Base-by-base conservation (phyloP, 805 yeast species). In the Helenozyma baotianmanensis region DNA sequence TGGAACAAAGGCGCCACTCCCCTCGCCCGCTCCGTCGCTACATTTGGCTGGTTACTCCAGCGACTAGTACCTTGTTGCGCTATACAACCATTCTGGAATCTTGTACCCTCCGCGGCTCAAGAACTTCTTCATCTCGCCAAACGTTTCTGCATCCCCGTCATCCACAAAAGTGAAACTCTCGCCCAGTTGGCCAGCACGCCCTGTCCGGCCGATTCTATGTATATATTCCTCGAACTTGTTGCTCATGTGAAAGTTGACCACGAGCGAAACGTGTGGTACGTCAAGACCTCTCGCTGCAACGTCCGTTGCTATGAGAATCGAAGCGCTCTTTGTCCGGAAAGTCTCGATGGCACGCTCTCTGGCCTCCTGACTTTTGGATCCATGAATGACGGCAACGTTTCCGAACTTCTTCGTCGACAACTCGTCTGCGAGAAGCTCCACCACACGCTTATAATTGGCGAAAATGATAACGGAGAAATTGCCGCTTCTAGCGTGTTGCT, bases 251-350 rank as follows among this genome's bases (percentile, higher is more conserved):
- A 72, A 89, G 55, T 90, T 92, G 14, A 92, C 57, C 8, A 90
- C 97, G 22, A 89, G 55, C 0, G 92, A 76, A 6, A 90, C 95
- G 45, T 84, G 73, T 1, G 87, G 81, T n/a, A 90, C 79, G 57
- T 92, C 97, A 27, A 90, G 76, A 54, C 98, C 98, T 62, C 98
- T 75, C 3, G 96, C 95, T 0, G 97, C 97, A 15, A 90, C 87
- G 55, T 90, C 96, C 0, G 97, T 92, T 3, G 97, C 97, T 12
- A 90, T 79, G 26, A 90, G 60, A 6, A 85, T 66, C 32, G 78
- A 80, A 0, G 72, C 72, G 15, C 62, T 58, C 2, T 82, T 80
- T 5, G 58, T 43, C 27, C 80, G 68, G 40, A 90, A 69, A 21
- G 75, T 67, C 8, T 63, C 59, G 12, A 90, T 68, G 0, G 95